Evolutionary conservation across 495 filamentous ascomycete genomes (phyloP), one percentile per base, ranked within the genome.

Genomic region (Penicillium riverlandense): DNA sequence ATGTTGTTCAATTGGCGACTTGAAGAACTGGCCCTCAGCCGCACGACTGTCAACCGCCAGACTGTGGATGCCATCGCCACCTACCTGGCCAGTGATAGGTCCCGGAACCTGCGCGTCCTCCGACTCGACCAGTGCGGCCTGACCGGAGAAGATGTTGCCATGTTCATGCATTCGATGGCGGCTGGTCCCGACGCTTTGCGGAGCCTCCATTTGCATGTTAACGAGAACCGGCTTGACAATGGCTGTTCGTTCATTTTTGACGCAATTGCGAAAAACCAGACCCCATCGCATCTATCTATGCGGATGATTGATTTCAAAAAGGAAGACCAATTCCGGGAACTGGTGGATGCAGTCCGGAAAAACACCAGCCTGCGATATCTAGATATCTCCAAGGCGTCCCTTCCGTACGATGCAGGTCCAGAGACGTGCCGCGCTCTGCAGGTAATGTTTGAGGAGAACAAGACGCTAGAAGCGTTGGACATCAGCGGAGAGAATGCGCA

Each of bases 401-500:
- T 96, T 5, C 88, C 90, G 1, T 84, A 83, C 33, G 84, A 90
- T 43, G 82, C 85, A 1, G 78, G 81, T 32, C 72, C 78, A 2
- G 81, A 88, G 41, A 90, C 89, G 0, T 88, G 84, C 48, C 72
- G 79, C 35, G 72, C 81, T n/a, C 57, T 96, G 11, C 78, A 85
- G 50, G 47, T 74, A 35, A 78, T 96, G 66, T 87, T 98, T 49
- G 79, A 83, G 27, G 71, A 80, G 41, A 96, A 98, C 52, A 66
- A 75, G 8, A 86, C 84, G 0, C 67, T 98, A 10, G 76, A 80
- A 44, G 85, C 80, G 43, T 66, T 98, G 11, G 85, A 96, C 57
- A 79, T 96, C 36, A 92, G 89, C 7, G 92, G 92, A 6, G 92
- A 95, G 58, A 85, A 85, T 50, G 86, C 88, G 7, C 84, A 90